Conservation (phyloP, 345 rosid species). For the Litchi chinensis region DNA sequence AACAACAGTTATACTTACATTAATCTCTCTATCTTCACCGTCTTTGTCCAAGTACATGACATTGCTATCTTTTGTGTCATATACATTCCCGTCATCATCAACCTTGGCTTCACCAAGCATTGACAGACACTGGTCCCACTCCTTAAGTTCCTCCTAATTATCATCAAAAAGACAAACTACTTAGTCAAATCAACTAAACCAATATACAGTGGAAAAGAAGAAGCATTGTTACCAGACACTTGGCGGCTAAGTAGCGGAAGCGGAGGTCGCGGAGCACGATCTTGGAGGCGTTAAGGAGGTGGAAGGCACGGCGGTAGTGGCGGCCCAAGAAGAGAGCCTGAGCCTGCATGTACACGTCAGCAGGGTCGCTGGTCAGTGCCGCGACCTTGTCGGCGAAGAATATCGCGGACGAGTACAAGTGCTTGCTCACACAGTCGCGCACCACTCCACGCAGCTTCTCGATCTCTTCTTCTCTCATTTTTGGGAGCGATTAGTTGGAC, state of each 20-base stretch:
- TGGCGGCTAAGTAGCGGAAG: slow-evolving; percentile 96
- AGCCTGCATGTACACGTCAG: slow-evolving; percentile 92
- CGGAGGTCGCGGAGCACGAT: slow-evolving; percentile 95
- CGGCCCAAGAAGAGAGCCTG: slow-evolving; percentile 95
- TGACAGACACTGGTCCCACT: slow-evolving; percentile 92
- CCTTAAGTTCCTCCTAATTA: slow-evolving; percentile 86
- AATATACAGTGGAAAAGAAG: neutral
- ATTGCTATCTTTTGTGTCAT: slow-evolving; percentile 66
- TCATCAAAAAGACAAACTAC: neutral
- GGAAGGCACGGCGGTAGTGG: slow-evolving; percentile 93
- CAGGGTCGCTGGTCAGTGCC: slow-evolving; percentile 75
- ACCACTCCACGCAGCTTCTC: slow-evolving; percentile 94
- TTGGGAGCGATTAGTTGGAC: neutral
- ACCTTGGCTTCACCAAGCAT: slow-evolving; percentile 92
- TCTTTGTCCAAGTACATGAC: slow-evolving; percentile 79
- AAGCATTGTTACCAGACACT: slow-evolving; percentile 63
- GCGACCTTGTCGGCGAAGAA: slow-evolving; percentile 95
- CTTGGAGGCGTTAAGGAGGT: slow-evolving; percentile 87
- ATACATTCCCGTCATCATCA: slow-evolving; percentile 82
- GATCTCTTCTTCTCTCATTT: slow-evolving; percentile 84
- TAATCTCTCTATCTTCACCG: slow-evolving; percentile 93
- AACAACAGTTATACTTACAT: slow-evolving; percentile 42
- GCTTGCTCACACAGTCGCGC: slow-evolving; percentile 96
- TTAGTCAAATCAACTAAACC: neutral
- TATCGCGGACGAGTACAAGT: slow-evolving; percentile 91